Conservation (phyloP, 129 eudicot genomes). For the Saposhnikovia divaricata region DNA sequence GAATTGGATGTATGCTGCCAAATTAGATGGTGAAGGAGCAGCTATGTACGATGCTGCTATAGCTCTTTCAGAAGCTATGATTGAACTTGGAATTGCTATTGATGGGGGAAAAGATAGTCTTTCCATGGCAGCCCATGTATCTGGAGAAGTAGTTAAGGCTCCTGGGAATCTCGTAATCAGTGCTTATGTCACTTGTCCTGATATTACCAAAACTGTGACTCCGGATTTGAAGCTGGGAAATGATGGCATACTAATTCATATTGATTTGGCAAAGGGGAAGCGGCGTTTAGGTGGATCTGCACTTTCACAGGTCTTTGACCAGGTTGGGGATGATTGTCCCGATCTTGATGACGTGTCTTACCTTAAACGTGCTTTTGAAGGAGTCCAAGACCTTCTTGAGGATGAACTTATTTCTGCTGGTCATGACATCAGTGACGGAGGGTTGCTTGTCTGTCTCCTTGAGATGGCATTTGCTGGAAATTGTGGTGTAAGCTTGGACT, state of each 20-base stretch:
- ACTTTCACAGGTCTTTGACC: conserved; percentile 57
- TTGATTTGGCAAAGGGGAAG: conserved; percentile 83
- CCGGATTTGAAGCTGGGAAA: conserved; percentile 82
- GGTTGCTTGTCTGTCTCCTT: conserved; percentile 51
- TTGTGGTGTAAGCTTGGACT: conserved; percentile 25
- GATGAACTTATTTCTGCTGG: conserved; percentile 80
- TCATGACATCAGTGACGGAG: conserved; percentile 94
- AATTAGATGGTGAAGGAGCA: conserved; percentile 93
- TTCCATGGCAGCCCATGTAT: conserved; percentile 86
- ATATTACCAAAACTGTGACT: conserved; percentile 87
- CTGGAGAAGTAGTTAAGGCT: conserved; percentile 90
- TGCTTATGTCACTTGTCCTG: conserved; percentile 83
- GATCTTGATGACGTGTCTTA: conserved; percentile 80
- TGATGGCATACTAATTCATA: conserved; percentile 65
- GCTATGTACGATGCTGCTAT: conserved; percentile 92
- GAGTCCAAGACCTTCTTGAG: conserved; percentile 60
- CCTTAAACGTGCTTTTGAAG: conserved; percentile 63
- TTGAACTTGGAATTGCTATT: conserved; percentile 85
- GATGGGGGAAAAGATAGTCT: conserved; percentile 98
- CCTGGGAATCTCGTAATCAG: conserved; percentile 97
- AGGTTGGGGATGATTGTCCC: conserved; percentile 82
- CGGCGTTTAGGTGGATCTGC: conserved; percentile 73
- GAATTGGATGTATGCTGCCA: conserved; percentile 99
- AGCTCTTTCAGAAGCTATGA: conserved; percentile 84
- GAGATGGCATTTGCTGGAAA: conserved; percentile 99